Conservation (phyloP, 2,329 filamentous ascomycete species). For the Sphaerulina vaccinii region DNA sequence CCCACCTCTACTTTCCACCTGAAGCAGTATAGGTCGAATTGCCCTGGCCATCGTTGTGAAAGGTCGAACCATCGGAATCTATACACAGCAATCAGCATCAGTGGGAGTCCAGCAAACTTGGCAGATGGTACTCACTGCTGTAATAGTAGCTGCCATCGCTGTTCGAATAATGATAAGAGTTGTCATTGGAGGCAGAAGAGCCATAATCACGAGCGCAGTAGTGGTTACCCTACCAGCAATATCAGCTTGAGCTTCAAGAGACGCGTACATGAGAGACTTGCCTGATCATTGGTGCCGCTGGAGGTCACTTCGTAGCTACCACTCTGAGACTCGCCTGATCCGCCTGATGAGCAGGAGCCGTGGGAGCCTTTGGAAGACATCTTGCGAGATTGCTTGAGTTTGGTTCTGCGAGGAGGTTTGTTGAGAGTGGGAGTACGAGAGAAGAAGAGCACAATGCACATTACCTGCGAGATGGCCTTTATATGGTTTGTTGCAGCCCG, state of each 20-base stretch:
- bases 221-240: constrained; percentile 59
- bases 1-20: constrained; percentile 25
- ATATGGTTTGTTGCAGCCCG: no score
- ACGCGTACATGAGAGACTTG: constrained; percentile 33
- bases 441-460: no score
- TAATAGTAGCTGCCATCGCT: constrained; percentile 60
- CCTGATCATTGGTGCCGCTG: constrained; percentile 63
- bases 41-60: constrained; percentile 63
- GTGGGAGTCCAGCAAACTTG: neutral
- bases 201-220: constrained; percentile 66
- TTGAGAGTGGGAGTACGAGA: no score
- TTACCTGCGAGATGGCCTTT: no score
- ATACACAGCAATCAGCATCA: neutral
- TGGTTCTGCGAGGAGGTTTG: neutral
- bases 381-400: neutral
- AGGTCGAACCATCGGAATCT: constrained; percentile 59
- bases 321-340: constrained; percentile 29
- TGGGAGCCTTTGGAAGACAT: neutral
- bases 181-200: constrained; percentile 54
- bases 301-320: constrained; percentile 49
- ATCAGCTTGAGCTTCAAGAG: neutral
- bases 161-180: constrained; percentile 69
- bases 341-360: constrained; percentile 9
- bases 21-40: constrained; percentile 61
- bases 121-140: constrained; percentile 58